phyloP scores from a whole-genome alignment of 805 yeast genomes.

The Candida berthetii region DNA sequence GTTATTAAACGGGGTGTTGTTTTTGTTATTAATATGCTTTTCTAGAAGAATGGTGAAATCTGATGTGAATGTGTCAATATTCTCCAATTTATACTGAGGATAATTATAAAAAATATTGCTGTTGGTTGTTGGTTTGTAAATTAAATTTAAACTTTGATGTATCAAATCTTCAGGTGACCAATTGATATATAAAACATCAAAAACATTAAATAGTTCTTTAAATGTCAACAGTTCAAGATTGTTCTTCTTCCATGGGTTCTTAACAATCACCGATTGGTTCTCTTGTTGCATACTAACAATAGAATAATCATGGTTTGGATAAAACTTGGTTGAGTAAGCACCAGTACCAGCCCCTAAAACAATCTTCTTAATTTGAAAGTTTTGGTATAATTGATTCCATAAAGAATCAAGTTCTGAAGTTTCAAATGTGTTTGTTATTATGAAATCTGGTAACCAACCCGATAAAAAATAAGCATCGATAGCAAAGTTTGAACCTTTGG shows the following conservation, averaged over 20 bases:
- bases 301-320: constrained; percentile 68
- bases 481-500: constrained; percentile 72
- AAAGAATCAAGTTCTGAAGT: constrained; percentile 24
- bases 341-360: constrained; percentile 71
- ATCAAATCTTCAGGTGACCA: constrained; percentile 44
- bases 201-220: constrained; percentile 28
- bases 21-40: constrained; percentile 29
- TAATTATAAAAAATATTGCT: constrained; percentile 17
- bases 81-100: constrained; percentile 40
- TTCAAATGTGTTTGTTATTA: constrained; percentile 20
- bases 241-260: constrained; percentile 39
- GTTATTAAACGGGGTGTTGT: constrained; percentile 12
- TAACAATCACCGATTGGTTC: constrained; percentile 21
- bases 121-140: constrained; percentile 18
- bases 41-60: constrained; percentile 46
- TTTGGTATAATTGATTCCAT: constrained; percentile 26
- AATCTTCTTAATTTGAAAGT: constrained; percentile 29
- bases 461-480: constrained; percentile 57
- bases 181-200: constrained; percentile 52
- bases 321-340: constrained; percentile 30
- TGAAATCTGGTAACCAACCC: constrained; percentile 71
- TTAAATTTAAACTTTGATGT: constrained; percentile 20
- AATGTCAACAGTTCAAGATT: constrained; percentile 12
- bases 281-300: constrained; percentile 32
- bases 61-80: constrained; percentile 19